Conservation (phyloP, 148 eudicot species). For the Vaccinium corymbosum region DNA sequence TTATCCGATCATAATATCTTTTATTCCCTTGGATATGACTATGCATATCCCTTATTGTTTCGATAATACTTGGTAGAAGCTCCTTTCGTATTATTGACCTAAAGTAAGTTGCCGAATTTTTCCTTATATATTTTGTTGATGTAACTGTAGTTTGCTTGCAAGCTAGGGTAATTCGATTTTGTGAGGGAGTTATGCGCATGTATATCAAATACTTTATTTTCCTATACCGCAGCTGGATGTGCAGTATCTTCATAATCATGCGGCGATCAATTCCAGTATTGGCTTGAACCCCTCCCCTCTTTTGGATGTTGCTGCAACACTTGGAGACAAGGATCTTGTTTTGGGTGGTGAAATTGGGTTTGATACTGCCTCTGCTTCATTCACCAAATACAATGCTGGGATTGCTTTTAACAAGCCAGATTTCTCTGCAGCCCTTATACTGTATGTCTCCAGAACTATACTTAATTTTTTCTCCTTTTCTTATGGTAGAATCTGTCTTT, state of each 20-base stretch:
- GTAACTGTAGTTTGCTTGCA: not conserved
- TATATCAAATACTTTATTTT: not conserved
- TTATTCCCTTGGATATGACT: not conserved
- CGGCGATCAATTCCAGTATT: slow-evolving; percentile 68
- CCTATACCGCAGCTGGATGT: slow-evolving; percentile 64
- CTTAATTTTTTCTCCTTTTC: not conserved
- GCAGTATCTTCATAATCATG: slow-evolving; percentile 63
- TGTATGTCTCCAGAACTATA: slow-evolving; percentile 45
- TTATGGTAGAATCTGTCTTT: not conserved
- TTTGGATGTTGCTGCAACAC: slow-evolving; percentile 63
- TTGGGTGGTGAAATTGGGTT: slow-evolving; percentile 88
- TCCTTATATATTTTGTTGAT: not conserved
- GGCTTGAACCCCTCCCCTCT: slow-evolving; percentile 79
- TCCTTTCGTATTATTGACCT: not conserved
- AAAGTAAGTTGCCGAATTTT: not conserved
- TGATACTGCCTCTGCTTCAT: slow-evolving; percentile 79
- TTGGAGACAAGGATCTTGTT: slow-evolving; percentile 62
- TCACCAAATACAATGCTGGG: slow-evolving; percentile 83
- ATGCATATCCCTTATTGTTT: not conserved
- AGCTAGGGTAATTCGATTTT: not conserved
- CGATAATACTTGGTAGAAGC: not conserved
- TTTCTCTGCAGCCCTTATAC: slow-evolving; percentile 66
- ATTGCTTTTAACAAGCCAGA: slow-evolving; percentile 64
- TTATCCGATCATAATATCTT: not conserved
- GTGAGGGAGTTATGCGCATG: not conserved